Evolutionary conservation across 805 yeast genomes (phyloP).

Genomic region (Kodamaea restingae): DNA sequence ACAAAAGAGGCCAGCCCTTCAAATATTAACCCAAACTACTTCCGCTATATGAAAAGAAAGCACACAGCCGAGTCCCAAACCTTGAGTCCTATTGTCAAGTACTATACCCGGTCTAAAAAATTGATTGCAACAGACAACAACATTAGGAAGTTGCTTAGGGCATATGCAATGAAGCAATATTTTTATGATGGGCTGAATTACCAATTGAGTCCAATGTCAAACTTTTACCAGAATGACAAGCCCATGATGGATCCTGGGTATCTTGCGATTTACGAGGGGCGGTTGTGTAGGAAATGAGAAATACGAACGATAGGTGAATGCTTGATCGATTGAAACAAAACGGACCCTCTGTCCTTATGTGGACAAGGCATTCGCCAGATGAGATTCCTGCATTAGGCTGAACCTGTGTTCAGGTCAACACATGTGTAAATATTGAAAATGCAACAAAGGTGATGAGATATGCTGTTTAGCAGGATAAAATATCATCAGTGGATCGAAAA

Average conservation of each 20-base stretch:
- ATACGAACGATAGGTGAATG: too few species aligned
- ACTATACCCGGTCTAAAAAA: conserved; percentile 19
- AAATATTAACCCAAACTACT: conserved; percentile 15
- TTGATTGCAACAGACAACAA: conserved; percentile 29
- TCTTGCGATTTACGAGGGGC: not conserved
- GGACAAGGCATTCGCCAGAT: too few species aligned
- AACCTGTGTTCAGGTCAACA: too few species aligned
- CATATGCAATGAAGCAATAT: conserved; percentile 29
- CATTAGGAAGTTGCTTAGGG: conserved; percentile 23
- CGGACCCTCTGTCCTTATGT: too few species aligned
- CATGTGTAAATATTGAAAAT: too few species aligned
- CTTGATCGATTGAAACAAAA: too few species aligned
- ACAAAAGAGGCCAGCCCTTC: conserved; percentile 3
- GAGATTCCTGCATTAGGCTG: too few species aligned
- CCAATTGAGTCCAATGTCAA: conserved; percentile 22
- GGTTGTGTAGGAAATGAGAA: too few species aligned
- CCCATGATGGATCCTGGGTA: conserved; percentile 1
- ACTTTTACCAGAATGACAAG: conserved; percentile 20
- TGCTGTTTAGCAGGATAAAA: too few species aligned
- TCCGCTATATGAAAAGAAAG: conserved; percentile 24
- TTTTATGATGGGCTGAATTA: conserved; percentile 19
- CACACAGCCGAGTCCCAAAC: conserved; percentile 13
- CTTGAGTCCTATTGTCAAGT: conserved; percentile 17
- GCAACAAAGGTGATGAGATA: too few species aligned
- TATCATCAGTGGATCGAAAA: too few species aligned